A percentile compares a stretch with the other conserved stretches of the same genome.
Evolutionary conservation across 1,139 yeast species (phyloP).

Genomic region (Debaryomycetaceae sp.): DNA sequence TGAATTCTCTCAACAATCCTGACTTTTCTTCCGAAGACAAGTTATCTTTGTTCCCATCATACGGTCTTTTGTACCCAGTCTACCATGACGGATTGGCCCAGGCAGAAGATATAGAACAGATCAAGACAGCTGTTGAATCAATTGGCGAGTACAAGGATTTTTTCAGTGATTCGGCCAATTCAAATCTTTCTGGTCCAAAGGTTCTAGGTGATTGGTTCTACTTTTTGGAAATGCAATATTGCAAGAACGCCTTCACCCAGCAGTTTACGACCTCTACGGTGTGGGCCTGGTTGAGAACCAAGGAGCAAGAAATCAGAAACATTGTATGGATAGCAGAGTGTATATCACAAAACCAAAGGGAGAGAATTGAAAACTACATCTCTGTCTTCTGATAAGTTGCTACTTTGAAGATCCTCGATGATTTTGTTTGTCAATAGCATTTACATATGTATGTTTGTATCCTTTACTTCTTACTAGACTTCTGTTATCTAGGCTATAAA

Average conservation of each 20-base stretch:
- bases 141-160: constrained; percentile 73
- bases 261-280: constrained; percentile 88
- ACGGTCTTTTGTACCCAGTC: constrained; percentile 78
- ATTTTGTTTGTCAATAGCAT: not conserved
- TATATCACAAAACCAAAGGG: constrained; percentile 83
- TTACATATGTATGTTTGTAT: not conserved
- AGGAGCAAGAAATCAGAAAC: constrained; percentile 95
- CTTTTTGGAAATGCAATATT: constrained; percentile 84
- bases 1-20: constrained; percentile 79
- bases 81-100: constrained; percentile 68
- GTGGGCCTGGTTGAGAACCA: constrained; percentile 96
- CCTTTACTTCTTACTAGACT: not conserved
- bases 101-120: constrained; percentile 83
- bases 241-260: constrained; percentile 92
- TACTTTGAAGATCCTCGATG: not conserved
- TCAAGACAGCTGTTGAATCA: constrained; percentile 67
- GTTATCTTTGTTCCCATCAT: constrained; percentile 64
- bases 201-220: constrained; percentile 92
- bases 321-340: constrained; percentile 99
- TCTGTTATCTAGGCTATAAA: not conserved
- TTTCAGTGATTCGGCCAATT: constrained; percentile 44
- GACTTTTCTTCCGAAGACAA: constrained; percentile 73
- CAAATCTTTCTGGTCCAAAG: constrained; percentile 39
- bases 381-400: constrained; percentile 50
- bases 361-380: constrained; percentile 74